Percentiles rank a stretch among this genome's conserved stretches.
Evolutionary conservation across 345 rosid genomes (phyloP).

Genomic region (Nephelium lappaceum): DNA sequence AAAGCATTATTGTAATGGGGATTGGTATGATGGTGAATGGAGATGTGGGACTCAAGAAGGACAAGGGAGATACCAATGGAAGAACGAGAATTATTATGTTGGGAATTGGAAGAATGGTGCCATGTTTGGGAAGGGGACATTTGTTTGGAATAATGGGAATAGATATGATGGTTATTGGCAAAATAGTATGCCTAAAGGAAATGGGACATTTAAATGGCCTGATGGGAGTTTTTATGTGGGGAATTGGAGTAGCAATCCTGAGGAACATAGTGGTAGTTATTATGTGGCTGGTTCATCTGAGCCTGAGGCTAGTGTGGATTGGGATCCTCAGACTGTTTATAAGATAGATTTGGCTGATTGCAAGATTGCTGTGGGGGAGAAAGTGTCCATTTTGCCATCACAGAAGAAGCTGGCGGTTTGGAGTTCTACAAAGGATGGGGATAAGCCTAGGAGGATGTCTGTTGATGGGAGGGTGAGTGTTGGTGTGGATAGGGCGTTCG

Average conservation of each 20-base stretch:
- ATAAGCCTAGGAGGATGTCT: conserved; percentile 65
- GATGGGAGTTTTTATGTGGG: conserved; percentile 87
- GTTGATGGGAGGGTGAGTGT: conserved; percentile 88
- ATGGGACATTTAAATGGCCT: conserved; percentile 70
- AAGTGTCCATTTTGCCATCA: conserved; percentile 73
- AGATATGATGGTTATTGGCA: conserved; percentile 82
- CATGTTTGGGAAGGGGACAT: conserved; percentile 66
- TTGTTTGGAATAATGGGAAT: conserved; percentile 70
- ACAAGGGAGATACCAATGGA: conserved; percentile 78
- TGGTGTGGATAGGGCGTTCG: conserved; percentile 69
- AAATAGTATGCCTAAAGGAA: conserved; percentile 79
- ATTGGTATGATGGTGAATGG: conserved; percentile 90
- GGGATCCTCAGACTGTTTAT: conserved; percentile 74
- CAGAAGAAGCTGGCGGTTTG: conserved; percentile 83
- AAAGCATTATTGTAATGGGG: conserved; percentile 67
- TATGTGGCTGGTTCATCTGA: conserved; percentile 53
- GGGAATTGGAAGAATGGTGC: conserved; percentile 86
- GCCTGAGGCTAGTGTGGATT: conserved; percentile 40
- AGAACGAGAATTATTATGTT: conserved; percentile 49
- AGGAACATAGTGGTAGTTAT: conserved; percentile 77
- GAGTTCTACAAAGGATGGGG: conserved; percentile 66
- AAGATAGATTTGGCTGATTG: conserved; percentile 37
- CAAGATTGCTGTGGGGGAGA: conserved; percentile 59
- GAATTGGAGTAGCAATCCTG: conserved; percentile 79
- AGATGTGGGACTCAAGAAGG: conserved; percentile 79